Evolutionary conservation across 1,284 basidiomycete species (phyloP), one percentile per base, ranked within the genome.

Genomic region (Moesziomyces sp.): DNA sequence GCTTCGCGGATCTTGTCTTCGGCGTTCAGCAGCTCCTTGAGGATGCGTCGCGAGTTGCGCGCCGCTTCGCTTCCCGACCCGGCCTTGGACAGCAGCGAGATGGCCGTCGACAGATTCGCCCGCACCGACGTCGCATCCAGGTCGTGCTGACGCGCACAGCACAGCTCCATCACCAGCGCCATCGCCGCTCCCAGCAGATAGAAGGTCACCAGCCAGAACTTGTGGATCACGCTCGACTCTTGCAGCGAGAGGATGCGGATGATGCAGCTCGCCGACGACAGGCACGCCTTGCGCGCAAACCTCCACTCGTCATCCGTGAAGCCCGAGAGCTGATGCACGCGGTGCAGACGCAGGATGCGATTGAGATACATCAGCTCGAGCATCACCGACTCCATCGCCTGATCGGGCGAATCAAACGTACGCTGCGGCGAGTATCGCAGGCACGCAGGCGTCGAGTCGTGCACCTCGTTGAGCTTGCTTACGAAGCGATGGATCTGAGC

Each of bases 311-410:
- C 52, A 23, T 77, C 68, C 45, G 62, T 64, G 44, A 79, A 78
- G 11, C 81, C 81, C 14, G 74, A 55, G 3, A 74, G 69, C 35
- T 80, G 69, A 44, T 80, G 76, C 9, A 79, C 79, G 19, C 81
- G 74, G 62, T 83, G 81, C 21, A 83, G 46, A 21, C 81, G 77
- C 26, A 82, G 57, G 40, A 81, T 64, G n/a, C 81, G 77, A 38
- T 77, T 83, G 52, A 76, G 78, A n/a, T 72, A 79, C 49, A 76
- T 82, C 43, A 83, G 61, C 38, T 77, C 67, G 44, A 82, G 79
- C 55, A 79, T 74, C 30, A 81, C 59, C 35, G 75, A 67, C 44
- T 82, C 80, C 76, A 79, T 80, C 14, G 56, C 58, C 47, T 68
- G 58, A 46, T 74, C 55, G 24, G 66, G 54, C 35, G 69, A 48